phyloP scores from a whole-genome alignment of 495 filamentous ascomycete species.

The Hypoxylon perforatum region DNA sequence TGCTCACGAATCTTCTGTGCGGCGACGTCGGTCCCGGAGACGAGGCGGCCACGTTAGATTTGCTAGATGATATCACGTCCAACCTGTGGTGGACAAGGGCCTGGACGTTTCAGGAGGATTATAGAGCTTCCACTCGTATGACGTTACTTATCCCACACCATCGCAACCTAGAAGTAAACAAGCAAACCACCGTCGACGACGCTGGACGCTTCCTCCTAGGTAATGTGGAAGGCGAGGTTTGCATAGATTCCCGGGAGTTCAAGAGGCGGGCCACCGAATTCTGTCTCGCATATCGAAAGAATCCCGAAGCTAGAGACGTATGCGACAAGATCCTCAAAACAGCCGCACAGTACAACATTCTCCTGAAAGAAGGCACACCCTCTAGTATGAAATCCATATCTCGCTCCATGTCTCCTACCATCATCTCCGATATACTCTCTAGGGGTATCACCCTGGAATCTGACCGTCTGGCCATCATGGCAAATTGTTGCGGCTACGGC shows the following conservation, averaged over 20 bases:
- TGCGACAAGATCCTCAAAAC: constrained; percentile 42
- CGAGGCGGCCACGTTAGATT: constrained; percentile 34
- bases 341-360: constrained; percentile 44
- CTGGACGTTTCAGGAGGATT: constrained; percentile 51
- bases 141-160: constrained; percentile 43
- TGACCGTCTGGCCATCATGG: constrained; percentile 44
- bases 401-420: constrained; percentile 47
- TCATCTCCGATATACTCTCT: constrained; percentile 39
- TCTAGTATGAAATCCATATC: constrained; percentile 19
- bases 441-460: constrained; percentile 41
- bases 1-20: constrained; percentile 35
- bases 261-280: constrained; percentile 40
- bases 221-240: constrained; percentile 45
- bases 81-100: constrained; percentile 48
- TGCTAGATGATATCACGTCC: constrained; percentile 43
- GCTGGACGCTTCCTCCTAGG: constrained; percentile 33
- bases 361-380: constrained; percentile 33
- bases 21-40: constrained; percentile 33
- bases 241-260: constrained; percentile 45
- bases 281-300: constrained; percentile 41
- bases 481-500: constrained; percentile 45
- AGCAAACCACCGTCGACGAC: constrained; percentile 21
- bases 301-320: constrained; percentile 17
- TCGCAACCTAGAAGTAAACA: constrained; percentile 37
- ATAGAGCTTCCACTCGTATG: constrained; percentile 45